Conservation (phyloP, 1,284 basidiomycete species). For the Xerocomus minutiporus region DNA sequence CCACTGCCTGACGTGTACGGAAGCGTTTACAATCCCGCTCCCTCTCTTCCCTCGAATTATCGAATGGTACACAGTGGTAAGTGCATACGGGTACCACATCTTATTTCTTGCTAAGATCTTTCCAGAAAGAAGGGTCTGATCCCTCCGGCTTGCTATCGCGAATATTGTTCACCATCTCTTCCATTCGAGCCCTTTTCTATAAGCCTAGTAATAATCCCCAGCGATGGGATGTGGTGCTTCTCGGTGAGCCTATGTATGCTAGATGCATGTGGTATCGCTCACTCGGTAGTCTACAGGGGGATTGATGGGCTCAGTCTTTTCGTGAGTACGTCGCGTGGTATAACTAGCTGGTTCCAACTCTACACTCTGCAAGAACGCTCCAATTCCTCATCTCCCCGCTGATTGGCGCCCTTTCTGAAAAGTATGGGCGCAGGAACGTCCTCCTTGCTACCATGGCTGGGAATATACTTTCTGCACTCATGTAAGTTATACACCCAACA, state of each 20-base stretch:
- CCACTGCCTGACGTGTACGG: slow-evolving; percentile 6
- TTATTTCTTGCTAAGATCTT: background rate
- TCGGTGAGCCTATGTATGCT: slow-evolving; percentile 43
- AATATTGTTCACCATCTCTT: slow-evolving; percentile 61
- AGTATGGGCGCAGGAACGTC: slow-evolving; percentile 78
- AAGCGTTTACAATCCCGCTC: slow-evolving; percentile 91
- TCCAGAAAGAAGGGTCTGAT: slow-evolving; percentile 65
- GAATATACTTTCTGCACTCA: slow-evolving; percentile 80
- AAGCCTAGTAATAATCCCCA: slow-evolving; percentile 56
- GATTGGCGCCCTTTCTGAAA: slow-evolving; percentile 80
- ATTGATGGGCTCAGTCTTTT: slow-evolving; percentile 85
- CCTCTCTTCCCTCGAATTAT: slow-evolving; percentile 86
- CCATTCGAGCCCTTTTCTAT: slow-evolving; percentile 59
- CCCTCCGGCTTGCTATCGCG: slow-evolving; percentile 65
- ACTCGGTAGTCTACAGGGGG: slow-evolving; percentile 49
- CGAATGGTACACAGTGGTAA: slow-evolving; percentile 80
- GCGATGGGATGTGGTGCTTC: slow-evolving; percentile 80
- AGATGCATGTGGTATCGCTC: slow-evolving; percentile 1
- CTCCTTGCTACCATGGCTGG: slow-evolving; percentile 84
- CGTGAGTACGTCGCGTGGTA: slow-evolving; percentile 46
- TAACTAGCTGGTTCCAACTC: slow-evolving; percentile 3
- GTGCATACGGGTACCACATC: slow-evolving; percentile 18
- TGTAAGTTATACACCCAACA: slow-evolving; percentile 45
- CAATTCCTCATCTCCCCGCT: slow-evolving; percentile 84
- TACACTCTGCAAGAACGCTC: slow-evolving; percentile 52